A percentile compares a stretch with the other conserved stretches of the same genome.
These are phyloP conservation scores for Blastobotrys arbuscula DNA, from an alignment of 1,139 yeast genomes.

Conservation along the genomic window DNA sequence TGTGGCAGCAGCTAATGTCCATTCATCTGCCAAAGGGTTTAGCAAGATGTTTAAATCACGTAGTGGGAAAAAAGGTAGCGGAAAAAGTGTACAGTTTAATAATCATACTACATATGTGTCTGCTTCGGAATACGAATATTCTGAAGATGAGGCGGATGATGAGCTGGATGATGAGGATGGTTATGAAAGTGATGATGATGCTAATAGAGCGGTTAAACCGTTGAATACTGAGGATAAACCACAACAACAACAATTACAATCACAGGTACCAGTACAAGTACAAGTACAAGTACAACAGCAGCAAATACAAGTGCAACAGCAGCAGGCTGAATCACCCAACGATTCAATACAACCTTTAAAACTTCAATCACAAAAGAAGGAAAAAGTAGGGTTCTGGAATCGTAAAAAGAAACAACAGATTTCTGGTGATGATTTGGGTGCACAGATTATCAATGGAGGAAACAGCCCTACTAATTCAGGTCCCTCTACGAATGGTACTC, in stretches of 20 bases:
- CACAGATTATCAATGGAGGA: constrained; percentile 14
- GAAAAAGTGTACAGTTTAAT: constrained; percentile 24
- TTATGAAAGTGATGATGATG: constrained; percentile 22
- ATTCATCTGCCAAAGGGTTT: constrained; percentile 12
- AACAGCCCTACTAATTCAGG: not conserved
- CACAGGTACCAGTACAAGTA: not conserved
- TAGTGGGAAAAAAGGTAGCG: constrained; percentile 13
- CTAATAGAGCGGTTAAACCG: not conserved
- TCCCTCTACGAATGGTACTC: not conserved
- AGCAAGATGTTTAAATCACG: constrained; percentile 20
- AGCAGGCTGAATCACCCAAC: not conserved
- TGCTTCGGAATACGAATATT: constrained; percentile 30
- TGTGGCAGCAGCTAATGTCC: constrained; percentile 3
- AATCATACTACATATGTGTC: constrained; percentile 26
- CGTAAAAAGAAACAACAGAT: constrained; percentile 7
- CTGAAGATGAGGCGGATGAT: constrained; percentile 23
- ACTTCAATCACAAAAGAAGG: not conserved
- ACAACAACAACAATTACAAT: not conserved
- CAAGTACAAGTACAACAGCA: constrained; percentile 4
- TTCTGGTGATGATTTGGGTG: constrained; percentile 21
- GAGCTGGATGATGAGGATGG: constrained; percentile 24
- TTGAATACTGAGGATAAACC: constrained; percentile 6
- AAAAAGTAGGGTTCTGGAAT: constrained; percentile 3
- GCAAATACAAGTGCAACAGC: not conserved
- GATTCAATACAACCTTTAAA: constrained; percentile 1